Evolutionary conservation across 768 basidiomycete species (phyloP).

Genomic region (Mycena rosella): DNA sequence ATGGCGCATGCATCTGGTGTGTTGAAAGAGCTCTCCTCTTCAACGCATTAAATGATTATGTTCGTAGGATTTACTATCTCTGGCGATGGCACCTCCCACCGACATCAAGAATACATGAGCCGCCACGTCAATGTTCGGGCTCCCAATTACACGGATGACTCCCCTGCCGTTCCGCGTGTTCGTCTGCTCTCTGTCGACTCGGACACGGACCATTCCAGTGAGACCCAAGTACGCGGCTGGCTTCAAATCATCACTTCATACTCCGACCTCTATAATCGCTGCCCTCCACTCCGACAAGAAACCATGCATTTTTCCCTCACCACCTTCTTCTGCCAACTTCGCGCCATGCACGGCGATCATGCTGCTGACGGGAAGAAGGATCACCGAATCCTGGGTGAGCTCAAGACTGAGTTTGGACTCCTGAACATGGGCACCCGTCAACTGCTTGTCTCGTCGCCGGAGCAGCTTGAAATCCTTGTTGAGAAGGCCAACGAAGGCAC

Average conservation of each 20-base stretch:
- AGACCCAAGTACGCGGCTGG: slow-evolving; percentile 19
- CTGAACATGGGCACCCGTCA: too few relatives aligned
- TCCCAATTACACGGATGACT: neutral
- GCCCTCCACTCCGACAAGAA: slow-evolving; percentile 8
- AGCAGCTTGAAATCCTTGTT: neutral
- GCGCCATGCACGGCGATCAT: slow-evolving; percentile 33
- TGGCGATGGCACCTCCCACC: slow-evolving; percentile 31
- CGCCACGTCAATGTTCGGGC: slow-evolving; percentile 23
- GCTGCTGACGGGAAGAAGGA: slow-evolving; percentile 17
- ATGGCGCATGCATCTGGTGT: too few relatives aligned
- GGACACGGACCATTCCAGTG: slow-evolving; percentile 21
- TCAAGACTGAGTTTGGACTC: slow-evolving; percentile 11
- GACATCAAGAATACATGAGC: slow-evolving; percentile 23
- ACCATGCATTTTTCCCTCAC: too few relatives aligned
- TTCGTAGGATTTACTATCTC: slow-evolving; percentile 29
- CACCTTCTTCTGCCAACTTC: slow-evolving; percentile 1
- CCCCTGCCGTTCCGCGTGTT: neutral
- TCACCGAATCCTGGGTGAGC: neutral
- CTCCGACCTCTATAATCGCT: slow-evolving; percentile 1
- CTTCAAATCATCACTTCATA: slow-evolving; percentile 1
- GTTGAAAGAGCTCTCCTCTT: too few relatives aligned
- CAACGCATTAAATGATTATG: too few relatives aligned
- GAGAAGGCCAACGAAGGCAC: slow-evolving; percentile 5
- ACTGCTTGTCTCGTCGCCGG: too few relatives aligned
- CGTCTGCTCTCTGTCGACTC: slow-evolving; percentile 21